phyloP scores from a whole-genome alignment of 108 stramenopile species.

The Cyclotella cryptica region DNA sequence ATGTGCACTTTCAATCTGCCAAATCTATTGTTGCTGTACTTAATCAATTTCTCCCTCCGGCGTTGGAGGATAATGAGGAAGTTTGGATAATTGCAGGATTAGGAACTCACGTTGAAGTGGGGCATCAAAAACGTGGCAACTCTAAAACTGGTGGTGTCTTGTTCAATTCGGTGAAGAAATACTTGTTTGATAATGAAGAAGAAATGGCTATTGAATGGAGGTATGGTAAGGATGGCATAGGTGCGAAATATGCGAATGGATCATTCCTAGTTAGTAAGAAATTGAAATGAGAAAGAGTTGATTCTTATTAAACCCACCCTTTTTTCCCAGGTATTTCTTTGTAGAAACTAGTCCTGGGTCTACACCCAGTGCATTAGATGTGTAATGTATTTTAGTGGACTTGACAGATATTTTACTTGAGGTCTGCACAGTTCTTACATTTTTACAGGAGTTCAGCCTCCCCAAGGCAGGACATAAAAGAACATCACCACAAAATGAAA shows the following conservation, averaged over 20 bases:
- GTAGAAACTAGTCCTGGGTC: too few relatives aligned
- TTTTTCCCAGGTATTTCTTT: not conserved
- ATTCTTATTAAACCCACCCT: not conserved
- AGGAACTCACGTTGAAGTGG: constrained; percentile 49
- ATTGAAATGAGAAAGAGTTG: not conserved
- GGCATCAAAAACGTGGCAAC: constrained; percentile 39
- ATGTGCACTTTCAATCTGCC: constrained; percentile 56
- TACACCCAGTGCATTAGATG: too few relatives aligned
- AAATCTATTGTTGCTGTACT: constrained; percentile 50
- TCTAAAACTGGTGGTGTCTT: constrained; percentile 44
- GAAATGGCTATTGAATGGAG: constrained; percentile 43
- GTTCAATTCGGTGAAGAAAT: constrained; percentile 50
- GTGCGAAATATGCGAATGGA: constrained; percentile 48
- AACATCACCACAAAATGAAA: constrained; percentile 80
- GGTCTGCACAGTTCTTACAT: not conserved
- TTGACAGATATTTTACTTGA: not conserved
- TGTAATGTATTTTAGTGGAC: not conserved
- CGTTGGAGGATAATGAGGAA: constrained; percentile 40
- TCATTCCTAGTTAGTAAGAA: constrained; percentile 47
- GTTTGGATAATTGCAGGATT: constrained; percentile 51
- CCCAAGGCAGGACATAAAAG: constrained; percentile 69
- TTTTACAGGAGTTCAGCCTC: constrained; percentile 13
- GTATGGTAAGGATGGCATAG: constrained; percentile 41
- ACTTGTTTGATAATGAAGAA: constrained; percentile 37
- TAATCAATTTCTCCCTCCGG: constrained; percentile 41